Conservation (phyloP, 306 rosid species). For the Lathyrus oleraceus region DNA sequence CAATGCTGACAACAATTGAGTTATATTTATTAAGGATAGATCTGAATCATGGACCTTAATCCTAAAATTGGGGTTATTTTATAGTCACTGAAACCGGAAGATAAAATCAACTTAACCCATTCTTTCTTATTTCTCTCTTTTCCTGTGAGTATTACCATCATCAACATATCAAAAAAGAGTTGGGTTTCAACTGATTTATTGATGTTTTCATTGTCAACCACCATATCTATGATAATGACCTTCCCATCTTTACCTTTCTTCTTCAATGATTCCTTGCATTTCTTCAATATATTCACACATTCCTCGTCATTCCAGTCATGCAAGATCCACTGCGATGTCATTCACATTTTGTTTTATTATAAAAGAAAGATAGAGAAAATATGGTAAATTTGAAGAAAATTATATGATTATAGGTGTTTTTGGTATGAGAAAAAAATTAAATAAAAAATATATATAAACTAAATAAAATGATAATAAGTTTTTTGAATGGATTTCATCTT, state of each 20-base stretch:
- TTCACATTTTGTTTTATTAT: background rate
- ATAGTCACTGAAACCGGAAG: background rate
- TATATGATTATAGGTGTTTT: too few relatives aligned
- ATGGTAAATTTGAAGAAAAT: background rate
- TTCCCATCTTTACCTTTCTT: conserved; percentile 11
- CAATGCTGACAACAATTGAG: too few relatives aligned
- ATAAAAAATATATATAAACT: too few relatives aligned
- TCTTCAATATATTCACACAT: conserved; percentile 25
- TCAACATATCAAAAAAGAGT: conserved; percentile 9
- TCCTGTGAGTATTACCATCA: background rate
- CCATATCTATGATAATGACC: conserved; percentile 28
- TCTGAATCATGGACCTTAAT: background rate
- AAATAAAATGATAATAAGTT: too few relatives aligned
- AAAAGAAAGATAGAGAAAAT: background rate
- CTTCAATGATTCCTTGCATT: conserved; percentile 24
- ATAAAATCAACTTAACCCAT: background rate
- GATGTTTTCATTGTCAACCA: background rate
- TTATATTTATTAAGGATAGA: background rate
- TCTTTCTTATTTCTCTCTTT: conserved; percentile 20
- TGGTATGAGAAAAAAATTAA: too few relatives aligned
- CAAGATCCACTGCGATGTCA: conserved; percentile 25
- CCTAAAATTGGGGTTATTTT: conserved; percentile 25
- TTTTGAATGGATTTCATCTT: too few relatives aligned
- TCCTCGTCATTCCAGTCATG: conserved; percentile 33
- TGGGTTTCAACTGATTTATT: background rate